Percentiles rank a stretch among this genome's conserved stretches.
Evolutionary conservation across 2,329 filamentous ascomycete species (phyloP).

Genomic region (Exophiala aquamarina): DNA sequence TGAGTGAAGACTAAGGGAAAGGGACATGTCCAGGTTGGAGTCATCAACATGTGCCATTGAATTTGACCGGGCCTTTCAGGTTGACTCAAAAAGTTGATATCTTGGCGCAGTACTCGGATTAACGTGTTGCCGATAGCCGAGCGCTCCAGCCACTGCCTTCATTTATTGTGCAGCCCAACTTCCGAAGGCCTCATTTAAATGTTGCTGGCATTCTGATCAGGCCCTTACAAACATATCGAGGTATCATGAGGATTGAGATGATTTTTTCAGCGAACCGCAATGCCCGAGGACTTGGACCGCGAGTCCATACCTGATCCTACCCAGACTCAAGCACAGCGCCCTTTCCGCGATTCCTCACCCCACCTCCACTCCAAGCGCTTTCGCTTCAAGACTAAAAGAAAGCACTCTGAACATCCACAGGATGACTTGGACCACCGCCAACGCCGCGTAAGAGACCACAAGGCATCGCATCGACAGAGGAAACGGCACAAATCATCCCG

Average conservation of each 20-base stretch:
- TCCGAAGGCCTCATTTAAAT: neutral
- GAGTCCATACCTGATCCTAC: too few relatives aligned
- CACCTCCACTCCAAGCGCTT: slow-evolving; percentile 18
- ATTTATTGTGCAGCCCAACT: too few relatives aligned
- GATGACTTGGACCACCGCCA: slow-evolving; percentile 21
- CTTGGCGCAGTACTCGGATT: slow-evolving; percentile 18
- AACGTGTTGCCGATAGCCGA: slow-evolving; percentile 8
- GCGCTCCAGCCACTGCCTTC: too few relatives aligned
- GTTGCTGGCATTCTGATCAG: too few relatives aligned
- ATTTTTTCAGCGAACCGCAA: too few relatives aligned
- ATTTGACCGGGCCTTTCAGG: neutral
- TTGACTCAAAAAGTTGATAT: slow-evolving; percentile 20
- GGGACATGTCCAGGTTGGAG: slow-evolving; percentile 1
- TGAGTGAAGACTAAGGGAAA: neutral
- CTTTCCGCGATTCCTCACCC: too few relatives aligned
- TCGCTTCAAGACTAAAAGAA: slow-evolving; percentile 24
- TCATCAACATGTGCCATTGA: neutral
- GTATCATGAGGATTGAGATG: too few relatives aligned
- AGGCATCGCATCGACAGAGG: slow-evolving; percentile 21
- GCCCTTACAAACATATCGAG: too few relatives aligned
- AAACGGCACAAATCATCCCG: slow-evolving; percentile 31
- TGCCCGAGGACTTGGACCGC: too few relatives aligned
- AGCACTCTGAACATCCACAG: slow-evolving; percentile 2
- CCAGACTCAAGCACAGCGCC: too few relatives aligned
- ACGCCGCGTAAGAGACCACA: slow-evolving; percentile 25